Conservation (phyloP, 1,139 yeast genomes). For the Spencermartinsiella ligniputridi region DNA sequence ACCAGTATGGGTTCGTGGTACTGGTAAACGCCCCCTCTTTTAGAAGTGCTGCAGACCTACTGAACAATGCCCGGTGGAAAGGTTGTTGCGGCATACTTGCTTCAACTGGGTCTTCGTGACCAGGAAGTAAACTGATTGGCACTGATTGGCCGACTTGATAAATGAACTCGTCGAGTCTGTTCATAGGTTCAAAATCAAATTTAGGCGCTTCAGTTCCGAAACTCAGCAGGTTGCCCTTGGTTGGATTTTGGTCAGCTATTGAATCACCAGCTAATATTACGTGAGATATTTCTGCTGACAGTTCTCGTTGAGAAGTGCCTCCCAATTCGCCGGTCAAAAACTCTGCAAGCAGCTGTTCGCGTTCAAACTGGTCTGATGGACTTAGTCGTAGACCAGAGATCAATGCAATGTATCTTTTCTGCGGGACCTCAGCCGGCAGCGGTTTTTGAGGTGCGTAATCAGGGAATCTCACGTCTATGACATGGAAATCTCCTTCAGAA, state of each 20-base stretch:
- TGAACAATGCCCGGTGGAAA: slow-evolving; percentile 68
- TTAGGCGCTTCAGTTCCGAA: slow-evolving; percentile 24
- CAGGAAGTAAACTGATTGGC: slow-evolving; percentile 80
- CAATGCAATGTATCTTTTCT: slow-evolving; percentile 47
- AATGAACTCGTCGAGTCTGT: slow-evolving; percentile 53
- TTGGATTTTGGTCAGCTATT: slow-evolving; percentile 36
- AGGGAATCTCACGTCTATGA: slow-evolving; percentile 75
- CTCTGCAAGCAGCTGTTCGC: slow-evolving; percentile 60
- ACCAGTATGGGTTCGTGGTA: slow-evolving; percentile 75
- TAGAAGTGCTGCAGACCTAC: slow-evolving; percentile 40
- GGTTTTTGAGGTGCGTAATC: slow-evolving; percentile 54
- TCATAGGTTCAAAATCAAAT: slow-evolving; percentile 30
- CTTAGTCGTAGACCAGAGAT: slow-evolving; percentile 69
- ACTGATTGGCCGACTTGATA: slow-evolving; percentile 54
- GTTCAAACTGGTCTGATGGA: slow-evolving; percentile 35
- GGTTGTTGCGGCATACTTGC: slow-evolving; percentile 87
- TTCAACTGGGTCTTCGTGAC: slow-evolving; percentile 78
- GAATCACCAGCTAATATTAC: slow-evolving; percentile 77
- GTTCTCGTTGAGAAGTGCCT: slow-evolving; percentile 29
- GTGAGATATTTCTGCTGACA: slow-evolving; percentile 42
- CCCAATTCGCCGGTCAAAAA: slow-evolving; percentile 69
- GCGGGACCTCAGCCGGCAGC: slow-evolving; percentile 8
- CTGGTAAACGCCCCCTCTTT: slow-evolving; percentile 31
- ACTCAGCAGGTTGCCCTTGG: slow-evolving; percentile 12
- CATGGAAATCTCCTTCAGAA: slow-evolving; percentile 78